phyloP scores from a whole-genome alignment of 2,329 filamentous ascomycete genomes.

The Trichoderma sp. region DNA sequence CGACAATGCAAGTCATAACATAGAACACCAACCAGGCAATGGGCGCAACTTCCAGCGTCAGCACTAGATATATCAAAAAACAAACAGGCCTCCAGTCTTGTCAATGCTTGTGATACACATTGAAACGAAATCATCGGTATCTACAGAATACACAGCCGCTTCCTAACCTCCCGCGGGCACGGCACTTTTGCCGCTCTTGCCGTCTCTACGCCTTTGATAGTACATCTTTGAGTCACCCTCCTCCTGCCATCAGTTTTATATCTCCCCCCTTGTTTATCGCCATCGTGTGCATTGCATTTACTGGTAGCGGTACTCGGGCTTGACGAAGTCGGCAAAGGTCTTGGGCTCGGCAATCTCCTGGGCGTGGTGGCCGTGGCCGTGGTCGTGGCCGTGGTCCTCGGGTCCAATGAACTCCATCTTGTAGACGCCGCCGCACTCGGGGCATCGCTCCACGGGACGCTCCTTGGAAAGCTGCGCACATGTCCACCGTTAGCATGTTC shows the following conservation, averaged over 20 bases:
- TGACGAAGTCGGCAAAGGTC: constrained; percentile 95
- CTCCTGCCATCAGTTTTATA: background rate
- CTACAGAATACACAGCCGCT: constrained; percentile 41
- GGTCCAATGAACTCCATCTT: constrained; percentile 97
- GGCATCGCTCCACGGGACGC: constrained; percentile 91
- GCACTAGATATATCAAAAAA: constrained; percentile 8
- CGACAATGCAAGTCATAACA: background rate
- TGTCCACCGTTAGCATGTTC: background rate
- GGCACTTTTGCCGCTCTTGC: constrained; percentile 27
- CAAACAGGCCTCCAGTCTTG: constrained; percentile 30
- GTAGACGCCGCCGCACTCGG: constrained; percentile 93
- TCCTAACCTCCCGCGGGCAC: constrained; percentile 27
- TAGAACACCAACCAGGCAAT: background rate
- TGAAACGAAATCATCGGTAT: constrained; percentile 43
- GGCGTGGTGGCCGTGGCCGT: constrained; percentile 61
- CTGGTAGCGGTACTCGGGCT: constrained; percentile 86
- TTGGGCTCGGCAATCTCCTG: constrained; percentile 77
- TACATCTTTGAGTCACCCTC: constrained; percentile 25
- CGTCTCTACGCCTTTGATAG: constrained; percentile 29
- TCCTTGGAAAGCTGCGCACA: constrained; percentile 72
- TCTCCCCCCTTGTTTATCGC: constrained; percentile 15
- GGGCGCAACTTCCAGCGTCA: background rate
- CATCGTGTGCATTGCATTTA: constrained; percentile 37
- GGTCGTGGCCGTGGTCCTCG: constrained; percentile 53
- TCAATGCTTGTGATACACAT: constrained; percentile 40